A percentile compares a stretch with the other conserved stretches of the same genome.
Evolutionary conservation across 345 rosid species (phyloP).

Genomic region (Ceriops zippeliana): DNA sequence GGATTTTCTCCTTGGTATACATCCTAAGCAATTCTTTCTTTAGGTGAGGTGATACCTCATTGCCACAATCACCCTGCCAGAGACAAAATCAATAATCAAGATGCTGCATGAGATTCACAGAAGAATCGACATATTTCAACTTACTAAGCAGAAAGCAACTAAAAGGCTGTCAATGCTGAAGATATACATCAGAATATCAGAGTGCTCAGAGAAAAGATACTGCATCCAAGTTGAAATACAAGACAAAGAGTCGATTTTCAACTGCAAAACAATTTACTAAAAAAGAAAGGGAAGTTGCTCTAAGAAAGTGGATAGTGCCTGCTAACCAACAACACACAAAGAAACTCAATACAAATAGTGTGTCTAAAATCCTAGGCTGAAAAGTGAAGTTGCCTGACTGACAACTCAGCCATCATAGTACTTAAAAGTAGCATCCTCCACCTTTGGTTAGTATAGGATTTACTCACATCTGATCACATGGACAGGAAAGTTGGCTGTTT

Average conservation of each 20-base stretch:
- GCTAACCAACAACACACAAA: background rate
- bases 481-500: background rate
- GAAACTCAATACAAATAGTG: background rate
- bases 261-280: background rate
- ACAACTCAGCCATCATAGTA: no score
- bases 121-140: background rate
- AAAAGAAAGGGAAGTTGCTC: background rate
- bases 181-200: background rate
- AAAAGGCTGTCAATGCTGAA: background rate
- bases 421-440: background rate
- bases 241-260: background rate
- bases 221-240: background rate
- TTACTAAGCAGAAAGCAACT: background rate
- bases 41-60: conserved; percentile 56
- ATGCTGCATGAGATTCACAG: conserved; percentile 3
- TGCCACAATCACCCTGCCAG: conserved; percentile 44
- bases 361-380: no score
- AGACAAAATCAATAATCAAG: conserved; percentile 14
- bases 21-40: conserved; percentile 70
- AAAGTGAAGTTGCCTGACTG: no score
- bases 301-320: background rate
- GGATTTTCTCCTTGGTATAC: conserved; percentile 58
- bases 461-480: background rate
- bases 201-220: background rate
- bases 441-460: background rate